phyloP scores from a whole-genome alignment of 2,329 filamentous ascomycete genomes.

The Ophiobolus disseminans region DNA sequence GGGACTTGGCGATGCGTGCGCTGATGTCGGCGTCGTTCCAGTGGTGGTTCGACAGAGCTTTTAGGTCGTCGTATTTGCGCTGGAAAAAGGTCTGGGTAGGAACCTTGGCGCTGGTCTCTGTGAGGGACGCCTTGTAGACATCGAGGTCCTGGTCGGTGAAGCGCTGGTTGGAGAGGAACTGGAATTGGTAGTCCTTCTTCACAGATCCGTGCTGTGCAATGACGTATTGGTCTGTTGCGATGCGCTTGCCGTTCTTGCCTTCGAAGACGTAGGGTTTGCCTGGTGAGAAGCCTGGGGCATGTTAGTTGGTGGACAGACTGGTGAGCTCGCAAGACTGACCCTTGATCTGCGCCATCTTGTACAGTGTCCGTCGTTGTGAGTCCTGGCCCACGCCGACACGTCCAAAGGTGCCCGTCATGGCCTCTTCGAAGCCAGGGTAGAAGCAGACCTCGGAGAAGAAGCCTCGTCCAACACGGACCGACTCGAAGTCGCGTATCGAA shows the following conservation, averaged over 20 bases:
- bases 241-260: slow-evolving; percentile 73
- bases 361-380: slow-evolving; percentile 75
- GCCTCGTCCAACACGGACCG: slow-evolving; percentile 80
- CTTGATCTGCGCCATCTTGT: slow-evolving; percentile 89
- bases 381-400: slow-evolving; percentile 85
- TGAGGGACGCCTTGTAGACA: slow-evolving; percentile 77
- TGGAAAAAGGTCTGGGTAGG: slow-evolving; percentile 75
- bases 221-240: slow-evolving; percentile 87
- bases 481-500: slow-evolving; percentile 81
- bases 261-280: slow-evolving; percentile 86
- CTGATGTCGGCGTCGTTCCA: slow-evolving; percentile 87
- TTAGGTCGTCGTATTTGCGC: slow-evolving; percentile 81
- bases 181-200: slow-evolving; percentile 86
- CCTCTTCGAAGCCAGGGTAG: slow-evolving; percentile 84
- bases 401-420: slow-evolving; percentile 83
- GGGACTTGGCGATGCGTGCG: slow-evolving; percentile 74
- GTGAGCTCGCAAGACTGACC: slow-evolving; percentile 57
- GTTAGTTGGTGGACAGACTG: slow-evolving; percentile 29
- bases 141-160: slow-evolving; percentile 88
- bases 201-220: slow-evolving; percentile 82
- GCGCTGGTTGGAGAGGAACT: slow-evolving; percentile 82
- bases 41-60: slow-evolving; percentile 75
- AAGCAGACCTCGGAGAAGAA: slow-evolving; percentile 93
- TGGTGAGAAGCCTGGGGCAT: slow-evolving; percentile 70
- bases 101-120: slow-evolving; percentile 70